A percentile compares a stretch with the other conserved stretches of the same genome.
Conservation (phyloP, 2,329 filamentous ascomycete genomes). For the Proliferodiscus dingleyae region DNA sequence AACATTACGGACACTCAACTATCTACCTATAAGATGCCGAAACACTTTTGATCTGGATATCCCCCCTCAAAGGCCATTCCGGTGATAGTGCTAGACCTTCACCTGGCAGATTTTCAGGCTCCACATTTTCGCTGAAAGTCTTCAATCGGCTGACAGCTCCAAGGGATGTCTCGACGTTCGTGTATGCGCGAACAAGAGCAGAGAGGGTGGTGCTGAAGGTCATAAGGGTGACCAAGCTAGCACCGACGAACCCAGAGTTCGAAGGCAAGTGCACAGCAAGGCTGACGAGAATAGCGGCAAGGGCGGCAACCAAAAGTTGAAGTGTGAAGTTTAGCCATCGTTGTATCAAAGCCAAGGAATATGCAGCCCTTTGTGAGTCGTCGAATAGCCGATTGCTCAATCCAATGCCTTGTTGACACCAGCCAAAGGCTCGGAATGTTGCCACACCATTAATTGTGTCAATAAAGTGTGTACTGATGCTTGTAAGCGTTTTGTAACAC, state of each 20-base stretch:
- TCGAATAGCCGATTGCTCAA: slow-evolving; percentile 35
- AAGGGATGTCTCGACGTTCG: slow-evolving; percentile 52
- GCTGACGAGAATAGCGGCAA: not conserved
- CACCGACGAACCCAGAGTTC: too few species aligned
- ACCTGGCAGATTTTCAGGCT: slow-evolving; percentile 31
- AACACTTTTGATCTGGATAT: slow-evolving; percentile 30
- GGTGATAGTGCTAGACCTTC: slow-evolving; percentile 7
- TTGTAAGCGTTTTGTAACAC: not conserved
- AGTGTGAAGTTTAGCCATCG: slow-evolving; percentile 31
- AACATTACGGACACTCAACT: too few species aligned
- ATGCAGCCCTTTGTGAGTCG: slow-evolving; percentile 44
- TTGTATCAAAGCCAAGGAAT: slow-evolving; percentile 41
- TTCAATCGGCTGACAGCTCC: slow-evolving; percentile 52
- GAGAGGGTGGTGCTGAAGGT: slow-evolving; percentile 34
- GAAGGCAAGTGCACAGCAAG: slow-evolving; percentile 34
- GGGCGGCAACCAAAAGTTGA: slow-evolving; percentile 12
- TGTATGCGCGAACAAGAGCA: slow-evolving; percentile 36
- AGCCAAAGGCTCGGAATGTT: slow-evolving; percentile 10
- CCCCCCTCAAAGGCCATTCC: slow-evolving; percentile 32
- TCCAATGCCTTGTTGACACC: not conserved
- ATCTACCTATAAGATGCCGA: slow-evolving; percentile 26
- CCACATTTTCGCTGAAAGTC: slow-evolving; percentile 42
- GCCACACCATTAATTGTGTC: slow-evolving; percentile 6
- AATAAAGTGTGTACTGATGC: slow-evolving; percentile 8
- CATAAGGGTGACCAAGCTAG: too few species aligned